Conservation (phyloP, 2,329 filamentous ascomycete species). For the Sporothrix brasiliensis region DNA sequence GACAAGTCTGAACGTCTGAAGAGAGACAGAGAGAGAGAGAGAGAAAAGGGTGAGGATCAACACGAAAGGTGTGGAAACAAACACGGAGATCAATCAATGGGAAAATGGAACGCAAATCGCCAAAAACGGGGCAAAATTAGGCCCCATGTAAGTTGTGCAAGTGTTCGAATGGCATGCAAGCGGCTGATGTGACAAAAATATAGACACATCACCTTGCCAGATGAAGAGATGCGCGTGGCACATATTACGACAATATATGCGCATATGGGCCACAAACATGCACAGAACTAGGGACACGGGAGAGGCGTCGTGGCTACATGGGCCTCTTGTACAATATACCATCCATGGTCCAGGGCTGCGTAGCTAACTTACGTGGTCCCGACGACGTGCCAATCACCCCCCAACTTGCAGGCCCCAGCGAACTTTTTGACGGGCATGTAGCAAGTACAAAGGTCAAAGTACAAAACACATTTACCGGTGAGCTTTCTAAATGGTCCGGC, state of each 20-base stretch:
- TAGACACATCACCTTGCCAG: neutral
- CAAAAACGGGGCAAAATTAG: conserved; percentile 22
- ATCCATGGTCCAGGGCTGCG: neutral
- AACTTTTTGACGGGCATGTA: no score
- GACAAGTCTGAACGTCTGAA: neutral
- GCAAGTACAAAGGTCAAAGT: neutral
- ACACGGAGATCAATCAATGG: conserved; percentile 32
- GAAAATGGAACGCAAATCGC: conserved; percentile 26
- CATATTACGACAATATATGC: conserved; percentile 15
- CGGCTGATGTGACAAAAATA: neutral
- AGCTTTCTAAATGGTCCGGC: neutral
- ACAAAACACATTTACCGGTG: conserved; percentile 1
- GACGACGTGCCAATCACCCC: no score
- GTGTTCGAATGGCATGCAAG: conserved; percentile 4
- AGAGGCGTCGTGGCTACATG: neutral
- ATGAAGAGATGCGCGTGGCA: conserved; percentile 14
- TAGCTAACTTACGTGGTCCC: no score
- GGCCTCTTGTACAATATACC: no score
- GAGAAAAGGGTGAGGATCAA: conserved; percentile 8
- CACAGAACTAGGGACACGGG: neutral
- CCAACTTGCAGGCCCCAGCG: no score
- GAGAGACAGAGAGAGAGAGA: neutral
- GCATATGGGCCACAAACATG: conserved; percentile 5
- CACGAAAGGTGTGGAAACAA: conserved; percentile 22
- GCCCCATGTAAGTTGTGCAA: neutral